Evolutionary conservation across 148 eudicot species (phyloP), one percentile per base, ranked within the genome.

Genomic region (Dysphania ambrosioides): DNA sequence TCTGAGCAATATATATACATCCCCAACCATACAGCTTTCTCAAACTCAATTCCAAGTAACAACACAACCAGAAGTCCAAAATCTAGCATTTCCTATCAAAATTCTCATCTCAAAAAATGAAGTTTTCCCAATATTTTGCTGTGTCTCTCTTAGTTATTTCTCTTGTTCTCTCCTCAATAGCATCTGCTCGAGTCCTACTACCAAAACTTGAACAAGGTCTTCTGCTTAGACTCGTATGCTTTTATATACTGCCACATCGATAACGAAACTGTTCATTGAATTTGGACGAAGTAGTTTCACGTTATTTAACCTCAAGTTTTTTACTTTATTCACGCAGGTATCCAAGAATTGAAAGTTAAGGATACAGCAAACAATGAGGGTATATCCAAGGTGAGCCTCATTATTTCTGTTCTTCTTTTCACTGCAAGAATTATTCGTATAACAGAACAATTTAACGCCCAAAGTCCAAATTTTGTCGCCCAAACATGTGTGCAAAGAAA

Each of bases 311-410:
- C 18, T 42, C 0, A 5, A 40, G 56, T 13, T 41, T 16, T 72
- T n/a, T 3, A 19, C 42, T 8, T 1, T 30, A 29, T 23, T 60
- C 15, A 61, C 13, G 71, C 38, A 72, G 75, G 60, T 47, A 27
- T 38, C 31, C 60, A 12, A n/a, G 56, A 26, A 16, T 15, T 49
- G 41, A 57, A 79, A 53, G 68, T 27, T 32, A 18, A 55, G 23
- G 61, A 32, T 12, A 58, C 8, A 35, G 27, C 36, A 11, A 57
- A 72, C 23, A 27, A 30, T 10, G 73, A 66, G 19, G 72, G 73
- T 44, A 55, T 68, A 60, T 66, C 77, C 68, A 57, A 79, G 26
- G 81, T 79, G 40, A 72, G 77, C 30, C n/a, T 4, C 38, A 40
- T 55, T 29, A n/a, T 36, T 19, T 35, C n/a, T 27, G 8, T 24